Percentiles rank a stretch among this genome's conserved stretches.
These are phyloP conservation scores for Ceratocystis eucalypticola DNA, from an alignment of 2,329 filamentous ascomycete species.

Conservation along the genomic window DNA sequence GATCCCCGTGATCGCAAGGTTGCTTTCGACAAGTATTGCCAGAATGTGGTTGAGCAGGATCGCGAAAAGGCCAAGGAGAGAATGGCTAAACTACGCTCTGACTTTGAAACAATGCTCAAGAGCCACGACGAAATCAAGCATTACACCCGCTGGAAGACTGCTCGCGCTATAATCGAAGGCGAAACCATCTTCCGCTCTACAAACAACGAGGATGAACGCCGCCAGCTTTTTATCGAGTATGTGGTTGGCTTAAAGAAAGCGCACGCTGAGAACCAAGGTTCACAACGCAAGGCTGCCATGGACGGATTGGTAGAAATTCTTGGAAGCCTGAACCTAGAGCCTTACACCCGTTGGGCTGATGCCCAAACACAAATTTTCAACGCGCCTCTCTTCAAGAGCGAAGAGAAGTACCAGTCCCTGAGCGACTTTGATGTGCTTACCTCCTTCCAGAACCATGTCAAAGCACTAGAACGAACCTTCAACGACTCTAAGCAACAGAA, in stretches of 20 bases:
- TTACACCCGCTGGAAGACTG: conserved; percentile 94
- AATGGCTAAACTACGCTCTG: conserved; percentile 75
- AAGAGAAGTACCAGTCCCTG: conserved; percentile 74
- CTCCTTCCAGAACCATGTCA: conserved; percentile 91
- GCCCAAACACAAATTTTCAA: conserved; percentile 59
- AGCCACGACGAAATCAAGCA: conserved; percentile 95
- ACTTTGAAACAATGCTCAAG: conserved; percentile 92
- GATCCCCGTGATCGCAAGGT: conserved; percentile 81
- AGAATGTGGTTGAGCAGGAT: conserved; percentile 80
- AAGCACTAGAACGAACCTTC: conserved; percentile 74
- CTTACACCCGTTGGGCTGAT: conserved; percentile 89
- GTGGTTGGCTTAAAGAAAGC: conserved; percentile 68
- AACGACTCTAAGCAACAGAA: conserved; percentile 83
- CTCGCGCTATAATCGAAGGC: conserved; percentile 80
- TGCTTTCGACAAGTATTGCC: conserved; percentile 89
- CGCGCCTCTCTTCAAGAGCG: conserved; percentile 39
- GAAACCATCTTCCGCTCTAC: conserved; percentile 93
- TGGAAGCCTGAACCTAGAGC: conserved; percentile 68
- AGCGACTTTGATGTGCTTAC: conserved; percentile 82
- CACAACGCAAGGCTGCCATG: conserved; percentile 64
- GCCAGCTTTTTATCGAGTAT: conserved; percentile 89
- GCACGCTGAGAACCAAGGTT: conserved; percentile 61
- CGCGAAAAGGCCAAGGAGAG: conserved; percentile 90
- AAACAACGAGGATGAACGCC: conserved; percentile 72
- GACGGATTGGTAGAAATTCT: conserved; percentile 69